A percentile compares a stretch with the other conserved stretches of the same genome.
Conservation (phyloP, 345 rosid species). For the Noccaea caerulescens region DNA sequence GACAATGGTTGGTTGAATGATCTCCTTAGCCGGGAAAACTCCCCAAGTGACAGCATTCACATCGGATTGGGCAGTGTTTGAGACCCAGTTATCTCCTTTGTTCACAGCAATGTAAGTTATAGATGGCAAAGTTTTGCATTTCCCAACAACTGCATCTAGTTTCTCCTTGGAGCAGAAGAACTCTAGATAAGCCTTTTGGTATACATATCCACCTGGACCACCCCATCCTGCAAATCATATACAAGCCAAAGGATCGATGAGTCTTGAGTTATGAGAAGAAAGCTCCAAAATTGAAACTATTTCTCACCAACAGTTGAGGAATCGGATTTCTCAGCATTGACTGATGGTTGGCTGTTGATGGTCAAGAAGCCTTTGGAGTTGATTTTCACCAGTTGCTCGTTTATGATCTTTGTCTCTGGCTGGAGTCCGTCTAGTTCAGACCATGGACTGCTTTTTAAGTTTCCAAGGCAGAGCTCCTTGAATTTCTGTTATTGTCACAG, state of each 20-base stretch:
- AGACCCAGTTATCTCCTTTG: constrained; percentile 64
- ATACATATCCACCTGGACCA: constrained; percentile 91
- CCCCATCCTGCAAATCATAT: constrained; percentile 82
- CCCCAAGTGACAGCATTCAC: constrained; percentile 99
- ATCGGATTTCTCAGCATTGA: constrained; percentile 83
- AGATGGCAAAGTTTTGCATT: constrained; percentile 63
- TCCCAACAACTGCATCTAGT: constrained; percentile 61
- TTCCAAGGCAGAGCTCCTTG: constrained; percentile 76
- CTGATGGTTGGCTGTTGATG: constrained; percentile 98
- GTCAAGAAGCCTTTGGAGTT: constrained; percentile 89
- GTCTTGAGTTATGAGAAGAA: neutral
- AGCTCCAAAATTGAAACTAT: neutral
- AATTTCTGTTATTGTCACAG: constrained; percentile 56
- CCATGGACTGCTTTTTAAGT: constrained; percentile 88
- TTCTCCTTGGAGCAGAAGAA: constrained; percentile 90
- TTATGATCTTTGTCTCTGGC: constrained; percentile 90
- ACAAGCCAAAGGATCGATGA: constrained; percentile 5
- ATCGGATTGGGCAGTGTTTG: constrained; percentile 54
- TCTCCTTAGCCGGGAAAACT: constrained; percentile 88
- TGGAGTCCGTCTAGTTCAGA: constrained; percentile 92
- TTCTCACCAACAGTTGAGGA: constrained; percentile 70
- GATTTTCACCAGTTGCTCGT: constrained; percentile 78
- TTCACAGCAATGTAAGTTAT: constrained; percentile 78
- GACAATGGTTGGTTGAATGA: constrained; percentile 89
- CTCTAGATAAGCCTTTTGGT: constrained; percentile 95